Conservation (phyloP, 768 basidiomycete genomes). For the Kwoniella sp. region DNA sequence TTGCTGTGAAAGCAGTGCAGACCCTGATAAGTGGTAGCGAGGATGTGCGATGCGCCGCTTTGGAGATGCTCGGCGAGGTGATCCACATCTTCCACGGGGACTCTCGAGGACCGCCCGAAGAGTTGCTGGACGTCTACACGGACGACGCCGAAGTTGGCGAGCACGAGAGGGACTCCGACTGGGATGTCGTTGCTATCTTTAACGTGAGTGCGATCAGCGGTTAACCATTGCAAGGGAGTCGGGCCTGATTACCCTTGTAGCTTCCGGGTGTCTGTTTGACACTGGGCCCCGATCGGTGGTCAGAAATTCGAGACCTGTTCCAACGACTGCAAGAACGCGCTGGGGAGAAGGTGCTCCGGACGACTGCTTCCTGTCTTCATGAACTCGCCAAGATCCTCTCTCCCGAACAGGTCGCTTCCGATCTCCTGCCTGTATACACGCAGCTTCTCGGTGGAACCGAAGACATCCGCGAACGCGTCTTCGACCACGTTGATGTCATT, state of each 20-base stretch:
- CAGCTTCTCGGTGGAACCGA: constrained; percentile 59
- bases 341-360: constrained; percentile 64
- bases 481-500: constrained; percentile 64
- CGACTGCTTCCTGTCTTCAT: constrained; percentile 81
- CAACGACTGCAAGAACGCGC: constrained; percentile 61
- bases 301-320: constrained; percentile 64
- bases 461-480: constrained; percentile 66
- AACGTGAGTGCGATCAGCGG: constrained; percentile 43
- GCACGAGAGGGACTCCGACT: constrained; percentile 28
- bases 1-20: constrained; percentile 65
- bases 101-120: constrained; percentile 62
- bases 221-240: not conserved
- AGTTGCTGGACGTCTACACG: constrained; percentile 72
- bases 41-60: constrained; percentile 69
- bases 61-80: constrained; percentile 85
- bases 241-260: constrained; percentile 51
- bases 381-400: constrained; percentile 85
- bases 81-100: constrained; percentile 70
- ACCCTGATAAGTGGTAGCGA: constrained; percentile 52
- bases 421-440: constrained; percentile 67
- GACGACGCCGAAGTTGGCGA: constrained; percentile 51
- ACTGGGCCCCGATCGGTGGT: constrained; percentile 71
- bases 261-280: constrained; percentile 85
- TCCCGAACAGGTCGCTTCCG: constrained; percentile 60
- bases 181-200: constrained; percentile 48